Base-by-base conservation (phyloP, 2,329 filamentous ascomycete species). In the Colletotrichum abscissum region DNA sequence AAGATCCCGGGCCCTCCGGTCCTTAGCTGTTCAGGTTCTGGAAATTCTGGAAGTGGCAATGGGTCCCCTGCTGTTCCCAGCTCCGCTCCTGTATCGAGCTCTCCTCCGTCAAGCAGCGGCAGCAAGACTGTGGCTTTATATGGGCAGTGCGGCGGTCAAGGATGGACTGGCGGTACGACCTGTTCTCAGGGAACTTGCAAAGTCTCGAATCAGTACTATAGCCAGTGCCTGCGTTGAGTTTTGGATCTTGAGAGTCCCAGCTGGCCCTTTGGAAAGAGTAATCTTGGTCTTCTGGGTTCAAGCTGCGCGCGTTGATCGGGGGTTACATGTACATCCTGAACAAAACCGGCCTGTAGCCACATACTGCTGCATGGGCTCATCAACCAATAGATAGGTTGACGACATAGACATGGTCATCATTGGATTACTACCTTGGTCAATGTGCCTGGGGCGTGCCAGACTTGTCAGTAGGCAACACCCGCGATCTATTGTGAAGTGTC, bases 1-100 rank as follows among this genome's bases (percentile, higher is more conserved):
- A 70, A 67, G 24, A 82, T 83, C 66, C 82, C 82, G n/a, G 82
- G 82, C 3, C 81, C 81, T 2, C 22, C 58, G 3, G 63, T 67
- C 2, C 59, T 72, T 46, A 72, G 59, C 19, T 74, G 72, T 46
- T 74, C 69, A 12, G 38, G 72, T 55, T 74, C 69, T 16, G 64
- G 67, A 9, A 64, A 56, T 14, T 74, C 69, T 16, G 64, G 67
- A 6, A 64, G 56, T 14, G 52, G 67, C 35, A 49, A 56, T 33
- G 38, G 55, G 24, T 42, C 69, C 7, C 68, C 72, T 19, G 42
- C 72, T 4, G 58, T 68, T 16, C 8, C 68, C 2, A 66, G 62
- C 11, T 59, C 22, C 14, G 55, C 66, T 2, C 49, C 60, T 19
- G 38, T 65, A 26, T 66, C 75, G 2, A 66, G 14, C 46, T 60